A percentile compares a stretch with the other conserved stretches of the same genome.
Evolutionary conservation across 352 stramenopile species (phyloP).

Genomic region (Halophytophthora batemanensis): DNA sequence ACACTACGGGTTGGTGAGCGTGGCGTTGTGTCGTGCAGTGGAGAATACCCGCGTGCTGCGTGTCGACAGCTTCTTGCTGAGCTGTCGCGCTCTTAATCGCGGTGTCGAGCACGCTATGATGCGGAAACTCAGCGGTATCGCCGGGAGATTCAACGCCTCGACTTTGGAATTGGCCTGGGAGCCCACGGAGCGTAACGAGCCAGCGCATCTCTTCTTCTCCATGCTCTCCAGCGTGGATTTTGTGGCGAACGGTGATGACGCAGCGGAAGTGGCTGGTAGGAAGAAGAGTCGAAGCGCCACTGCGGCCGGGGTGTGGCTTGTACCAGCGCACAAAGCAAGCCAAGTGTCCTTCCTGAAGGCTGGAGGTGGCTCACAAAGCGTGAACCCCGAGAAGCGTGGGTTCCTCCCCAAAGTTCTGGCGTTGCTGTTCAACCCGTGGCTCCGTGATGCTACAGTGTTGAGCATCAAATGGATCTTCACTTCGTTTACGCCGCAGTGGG

Average conservation of each 20-base stretch:
- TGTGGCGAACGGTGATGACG: not conserved
- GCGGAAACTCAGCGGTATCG: slow-evolving; percentile 39
- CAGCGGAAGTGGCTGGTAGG: not conserved
- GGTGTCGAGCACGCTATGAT: slow-evolving; percentile 71
- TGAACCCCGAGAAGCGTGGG: not conserved
- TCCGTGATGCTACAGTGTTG: slow-evolving; percentile 8
- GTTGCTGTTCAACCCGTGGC: slow-evolving; percentile 1
- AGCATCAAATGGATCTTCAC: slow-evolving; percentile 15
- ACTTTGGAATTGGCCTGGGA: slow-evolving; percentile 48
- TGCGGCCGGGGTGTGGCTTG: slow-evolving; percentile 16
- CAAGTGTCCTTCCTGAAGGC: slow-evolving; percentile 29
- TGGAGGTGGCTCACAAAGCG: slow-evolving; percentile 3
- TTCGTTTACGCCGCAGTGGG: slow-evolving; percentile 10
- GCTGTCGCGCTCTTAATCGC: slow-evolving; percentile 66
- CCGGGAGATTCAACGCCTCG: slow-evolving; percentile 7
- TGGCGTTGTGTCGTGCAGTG: slow-evolving; percentile 30
- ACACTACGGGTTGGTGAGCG: slow-evolving; percentile 69
- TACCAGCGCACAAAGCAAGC: slow-evolving; percentile 20
- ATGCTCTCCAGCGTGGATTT: slow-evolving; percentile 24
- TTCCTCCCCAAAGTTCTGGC: slow-evolving; percentile 7
- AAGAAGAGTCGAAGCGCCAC: slow-evolving; percentile 6
- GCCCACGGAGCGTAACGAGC: slow-evolving; percentile 63
- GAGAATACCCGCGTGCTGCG: slow-evolving; percentile 10
- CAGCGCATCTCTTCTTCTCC: slow-evolving; percentile 52
- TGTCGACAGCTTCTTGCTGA: slow-evolving; percentile 67